Conservation (phyloP, 2,329 filamentous ascomycete species). For the Diaporthe sp. region DNA sequence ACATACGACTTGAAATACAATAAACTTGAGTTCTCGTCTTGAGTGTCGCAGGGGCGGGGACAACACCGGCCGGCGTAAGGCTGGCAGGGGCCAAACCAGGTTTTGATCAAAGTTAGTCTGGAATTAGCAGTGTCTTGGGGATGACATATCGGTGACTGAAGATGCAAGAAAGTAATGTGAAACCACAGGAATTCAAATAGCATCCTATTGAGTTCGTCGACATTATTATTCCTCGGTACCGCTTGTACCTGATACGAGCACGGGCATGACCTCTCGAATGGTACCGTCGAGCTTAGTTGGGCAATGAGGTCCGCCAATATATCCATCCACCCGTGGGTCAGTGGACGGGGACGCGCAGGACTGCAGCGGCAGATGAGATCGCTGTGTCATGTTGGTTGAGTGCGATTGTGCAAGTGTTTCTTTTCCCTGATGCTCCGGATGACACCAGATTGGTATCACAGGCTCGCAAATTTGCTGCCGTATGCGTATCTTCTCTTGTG, state of each 20-base stretch:
- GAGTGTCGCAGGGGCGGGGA: not conserved
- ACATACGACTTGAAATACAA: not conserved
- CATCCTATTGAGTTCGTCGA: conserved; percentile 11
- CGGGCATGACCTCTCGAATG: not conserved
- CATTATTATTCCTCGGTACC: not conserved
- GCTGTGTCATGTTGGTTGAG: too few relatives aligned
- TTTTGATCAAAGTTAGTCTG: conserved; percentile 18
- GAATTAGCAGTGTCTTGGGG: not conserved
- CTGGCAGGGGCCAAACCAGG: conserved; percentile 20
- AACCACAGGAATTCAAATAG: conserved; percentile 25
- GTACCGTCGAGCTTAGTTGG: not conserved
- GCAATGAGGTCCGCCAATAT: conserved; percentile 1
- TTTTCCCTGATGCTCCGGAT: not conserved
- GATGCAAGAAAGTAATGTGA: conserved; percentile 16
- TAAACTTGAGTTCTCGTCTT: not conserved
- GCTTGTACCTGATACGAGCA: not conserved
- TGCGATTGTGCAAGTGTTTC: not conserved
- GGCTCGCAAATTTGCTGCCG: not conserved
- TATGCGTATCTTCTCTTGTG: not conserved
- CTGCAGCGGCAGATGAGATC: not conserved
- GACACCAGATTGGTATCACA: not conserved
- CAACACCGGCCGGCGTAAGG: conserved; percentile 2
- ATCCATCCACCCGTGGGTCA: not conserved
- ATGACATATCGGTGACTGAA: conserved; percentile 4
- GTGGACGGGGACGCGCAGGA: not conserved